Evolutionary conservation across 2,329 filamentous ascomycete species (phyloP).

Genomic region (Ophiosphaerella narmari): DNA sequence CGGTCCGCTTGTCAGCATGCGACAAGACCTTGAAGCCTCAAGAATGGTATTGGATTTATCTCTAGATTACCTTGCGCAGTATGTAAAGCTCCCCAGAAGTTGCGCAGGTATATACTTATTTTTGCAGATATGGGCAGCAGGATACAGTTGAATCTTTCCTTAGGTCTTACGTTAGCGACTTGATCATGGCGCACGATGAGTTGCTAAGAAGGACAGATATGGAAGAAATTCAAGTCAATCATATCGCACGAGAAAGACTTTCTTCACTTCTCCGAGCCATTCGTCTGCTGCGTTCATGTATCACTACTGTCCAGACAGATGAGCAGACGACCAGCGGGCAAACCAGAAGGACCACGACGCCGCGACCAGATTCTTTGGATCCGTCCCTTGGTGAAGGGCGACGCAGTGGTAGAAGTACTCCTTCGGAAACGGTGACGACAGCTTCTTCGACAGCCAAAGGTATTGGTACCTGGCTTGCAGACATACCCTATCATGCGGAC

Average conservation of each 20-base stretch:
- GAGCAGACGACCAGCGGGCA: slow-evolving; percentile 7
- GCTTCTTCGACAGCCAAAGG: slow-evolving; percentile 17
- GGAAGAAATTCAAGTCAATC: slow-evolving; percentile 30
- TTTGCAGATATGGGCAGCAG: slow-evolving; percentile 22
- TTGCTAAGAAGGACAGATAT: slow-evolving; percentile 30
- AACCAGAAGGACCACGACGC: slow-evolving; percentile 20
- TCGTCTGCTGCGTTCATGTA: slow-evolving; percentile 29
- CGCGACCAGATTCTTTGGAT: slow-evolving; percentile 29
- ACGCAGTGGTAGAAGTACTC: slow-evolving; percentile 23
- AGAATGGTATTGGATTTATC: slow-evolving; percentile 35
- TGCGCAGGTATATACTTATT: slow-evolving; percentile 3
- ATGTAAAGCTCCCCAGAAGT: slow-evolving; percentile 2
- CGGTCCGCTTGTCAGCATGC: slow-evolving; percentile 19
- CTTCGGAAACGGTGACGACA: slow-evolving; percentile 12
- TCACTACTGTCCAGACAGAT: slow-evolving; percentile 23
- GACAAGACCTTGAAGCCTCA: slow-evolving; percentile 32
- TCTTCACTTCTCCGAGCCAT: slow-evolving; percentile 29
- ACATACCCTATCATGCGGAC: slow-evolving; percentile 29
- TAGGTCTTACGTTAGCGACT: slow-evolving; percentile 17
- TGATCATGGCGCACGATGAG: slow-evolving; percentile 24
- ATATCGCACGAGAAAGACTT: slow-evolving; percentile 29
- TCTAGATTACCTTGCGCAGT: slow-evolving; percentile 37
- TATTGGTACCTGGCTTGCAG: slow-evolving; percentile 37
- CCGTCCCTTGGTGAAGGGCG: slow-evolving; percentile 24
- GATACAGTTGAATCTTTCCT: slow-evolving; percentile 26